Base-by-base conservation (phyloP, 352 stramenopile genomes). In the Globisporangium alternatum region DNA sequence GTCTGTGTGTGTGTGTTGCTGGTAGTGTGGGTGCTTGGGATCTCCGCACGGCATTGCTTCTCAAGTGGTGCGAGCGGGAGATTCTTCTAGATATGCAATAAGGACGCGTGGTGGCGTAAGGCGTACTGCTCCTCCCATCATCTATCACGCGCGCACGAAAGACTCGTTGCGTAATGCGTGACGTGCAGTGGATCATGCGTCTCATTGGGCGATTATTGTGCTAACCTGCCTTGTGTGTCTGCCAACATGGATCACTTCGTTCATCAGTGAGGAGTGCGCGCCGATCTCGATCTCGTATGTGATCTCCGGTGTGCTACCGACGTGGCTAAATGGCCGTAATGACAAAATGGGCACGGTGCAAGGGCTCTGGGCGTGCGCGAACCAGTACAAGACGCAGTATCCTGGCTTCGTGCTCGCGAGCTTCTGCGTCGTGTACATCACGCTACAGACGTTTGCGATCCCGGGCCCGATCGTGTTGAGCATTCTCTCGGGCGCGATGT, bases 401-500 rank as follows among this genome's bases (percentile, higher is more conserved):
- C 65, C 84, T 12, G 75, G 56, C 54, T 92, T 91, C 67, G 86
- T 93, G 47, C 69, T 93, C 43, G 70, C 76, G 43, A 92, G 84
- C 68, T 95, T 93, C 64, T 92, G 81, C 62, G 71, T 95, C 65
- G 85, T 94, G 37, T 96, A 96, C 74, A 89, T 96, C 54, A 55
- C 78, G 37, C 65, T 96, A 47, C 88, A 96, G 74, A 90, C 88
- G 5, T 96, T 95, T 74, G 88, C 88, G 15, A 96, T 96, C 56
- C 88, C 88, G 0, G 88, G 88, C 6, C 86, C 88, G 33, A 93
- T 96, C 61, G 83, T 94, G 37, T 65, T 96, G 21, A 95, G 86
- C 67, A 93, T 96, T 37, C 67, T 96, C 21, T 89, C 88, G 13
- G 88, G 88, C n/a, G 85, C 88, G 8, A 91, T 96, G 71, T 96